These are phyloP conservation scores for Aspergillus incahuasiensis DNA, from an alignment of 495 filamentous ascomycete genomes.

Conservation along the genomic window DNA sequence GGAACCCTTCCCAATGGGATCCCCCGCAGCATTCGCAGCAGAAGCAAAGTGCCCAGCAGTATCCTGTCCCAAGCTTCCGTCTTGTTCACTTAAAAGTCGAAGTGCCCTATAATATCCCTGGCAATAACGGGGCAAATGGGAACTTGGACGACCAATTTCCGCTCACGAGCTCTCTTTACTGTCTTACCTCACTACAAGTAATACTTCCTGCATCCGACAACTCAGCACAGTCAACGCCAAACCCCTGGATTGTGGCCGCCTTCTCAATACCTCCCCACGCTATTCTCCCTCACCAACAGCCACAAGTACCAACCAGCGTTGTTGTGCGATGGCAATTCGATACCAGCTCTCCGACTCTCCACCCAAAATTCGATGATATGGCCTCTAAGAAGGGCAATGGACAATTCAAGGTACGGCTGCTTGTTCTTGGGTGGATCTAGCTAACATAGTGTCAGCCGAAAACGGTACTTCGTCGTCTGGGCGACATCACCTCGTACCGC, in stretches of 20 bases:
- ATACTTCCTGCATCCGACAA: conserved; percentile 55
- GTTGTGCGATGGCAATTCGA: conserved; percentile 77
- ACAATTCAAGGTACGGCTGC: conserved; percentile 33
- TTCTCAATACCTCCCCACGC: conserved; percentile 56
- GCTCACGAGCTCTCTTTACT: conserved; percentile 43
- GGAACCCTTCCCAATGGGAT: conserved; percentile 42
- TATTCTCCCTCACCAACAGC: conserved; percentile 42
- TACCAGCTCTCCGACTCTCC: conserved; percentile 52
- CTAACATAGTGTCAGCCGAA: conserved; percentile 41
- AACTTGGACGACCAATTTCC: conserved; percentile 27
- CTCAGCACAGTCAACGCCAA: conserved; percentile 42
- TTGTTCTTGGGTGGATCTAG: not conserved
- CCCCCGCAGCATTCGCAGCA: conserved; percentile 22
- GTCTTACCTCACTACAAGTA: conserved; percentile 63
- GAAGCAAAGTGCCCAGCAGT: conserved; percentile 29
- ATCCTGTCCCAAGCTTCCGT: conserved; percentile 42
- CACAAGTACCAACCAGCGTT: conserved; percentile 59
- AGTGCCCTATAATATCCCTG: conserved; percentile 30
- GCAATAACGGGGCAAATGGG: conserved; percentile 22
- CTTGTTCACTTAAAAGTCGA: conserved; percentile 40
- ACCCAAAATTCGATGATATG: conserved; percentile 71
- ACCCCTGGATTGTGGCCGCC: conserved; percentile 64
- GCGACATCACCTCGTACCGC: conserved; percentile 60
- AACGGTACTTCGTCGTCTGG: conserved; percentile 58
- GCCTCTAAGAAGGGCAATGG: conserved; percentile 56